phyloP scores from a whole-genome alignment of 371 early-diverging fungal genomes.

The Actinomucor elegans region DNA sequence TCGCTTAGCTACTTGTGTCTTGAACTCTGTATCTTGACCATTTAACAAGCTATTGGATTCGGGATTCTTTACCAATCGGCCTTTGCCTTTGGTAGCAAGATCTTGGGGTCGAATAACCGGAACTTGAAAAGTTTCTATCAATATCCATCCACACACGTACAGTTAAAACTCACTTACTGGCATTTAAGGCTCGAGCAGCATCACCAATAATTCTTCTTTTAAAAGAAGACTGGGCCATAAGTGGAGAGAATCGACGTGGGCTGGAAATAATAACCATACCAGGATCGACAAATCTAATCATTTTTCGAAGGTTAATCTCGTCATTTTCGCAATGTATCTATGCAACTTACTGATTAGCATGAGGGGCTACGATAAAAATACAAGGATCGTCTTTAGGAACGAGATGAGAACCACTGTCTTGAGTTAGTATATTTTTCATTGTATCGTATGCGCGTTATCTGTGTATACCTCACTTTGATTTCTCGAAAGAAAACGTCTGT shows the following conservation, averaged over 20 bases:
- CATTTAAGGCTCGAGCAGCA: slow-evolving; percentile 58
- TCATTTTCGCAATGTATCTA: background rate
- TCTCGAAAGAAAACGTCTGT: slow-evolving; percentile 77
- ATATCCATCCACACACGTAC: background rate
- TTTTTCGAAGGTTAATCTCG: too few species aligned
- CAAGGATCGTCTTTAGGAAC: slow-evolving; percentile 77
- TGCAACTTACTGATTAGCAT: slow-evolving; percentile 74
- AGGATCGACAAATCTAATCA: slow-evolving; percentile 76
- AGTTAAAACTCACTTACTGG: slow-evolving; percentile 34
- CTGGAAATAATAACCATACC: slow-evolving; percentile 73
- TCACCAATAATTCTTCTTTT: slow-evolving; percentile 71
- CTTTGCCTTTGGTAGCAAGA: slow-evolving; percentile 59
- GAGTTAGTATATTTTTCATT: background rate
- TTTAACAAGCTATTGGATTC: slow-evolving; percentile 29
- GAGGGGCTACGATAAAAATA: slow-evolving; percentile 85
- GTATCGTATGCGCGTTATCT: background rate
- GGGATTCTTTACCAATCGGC: slow-evolving; percentile 44
- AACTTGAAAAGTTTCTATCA: slow-evolving; percentile 38
- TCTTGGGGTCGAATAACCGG: slow-evolving; percentile 86
- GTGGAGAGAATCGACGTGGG: slow-evolving; percentile 67
- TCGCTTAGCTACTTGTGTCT: slow-evolving; percentile 47
- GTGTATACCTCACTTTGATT: slow-evolving; percentile 45
- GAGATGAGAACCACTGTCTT: slow-evolving; percentile 62
- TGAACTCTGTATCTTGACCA: slow-evolving; percentile 66
- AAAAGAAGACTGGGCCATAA: slow-evolving; percentile 75